Percentiles rank a stretch among this genome's conserved stretches.
These are phyloP conservation scores for Hortaea sp. DNA, from an alignment of 2,329 filamentous ascomycete species.

Conservation along the genomic window DNA sequence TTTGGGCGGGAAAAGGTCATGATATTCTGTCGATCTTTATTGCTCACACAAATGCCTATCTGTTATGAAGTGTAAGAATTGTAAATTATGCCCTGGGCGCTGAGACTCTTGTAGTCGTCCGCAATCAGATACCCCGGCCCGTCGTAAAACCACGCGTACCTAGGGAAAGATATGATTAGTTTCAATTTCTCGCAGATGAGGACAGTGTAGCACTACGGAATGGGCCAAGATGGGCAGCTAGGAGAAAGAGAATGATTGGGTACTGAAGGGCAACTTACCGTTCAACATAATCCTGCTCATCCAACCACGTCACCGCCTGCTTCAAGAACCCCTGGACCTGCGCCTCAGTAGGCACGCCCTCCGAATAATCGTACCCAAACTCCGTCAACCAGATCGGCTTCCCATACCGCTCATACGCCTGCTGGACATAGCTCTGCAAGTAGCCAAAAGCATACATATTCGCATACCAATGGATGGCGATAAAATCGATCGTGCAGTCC, in stretches of 20 bases:
- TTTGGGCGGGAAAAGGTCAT: too few relatives aligned
- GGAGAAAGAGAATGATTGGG: not conserved
- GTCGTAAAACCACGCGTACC: constrained; percentile 26
- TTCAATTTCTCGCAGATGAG: too few relatives aligned
- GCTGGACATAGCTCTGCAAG: constrained; percentile 35
- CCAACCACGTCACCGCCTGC: constrained; percentile 33
- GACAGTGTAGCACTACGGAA: too few relatives aligned
- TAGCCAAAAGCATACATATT: constrained; percentile 21
- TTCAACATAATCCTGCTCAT: constrained; percentile 27
- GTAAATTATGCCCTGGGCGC: not conserved
- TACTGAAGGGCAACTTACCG: not conserved
- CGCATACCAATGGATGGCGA: constrained; percentile 52
- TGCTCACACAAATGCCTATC: too few relatives aligned
- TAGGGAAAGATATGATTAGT: constrained; percentile 5
- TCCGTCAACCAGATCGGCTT: constrained; percentile 42
- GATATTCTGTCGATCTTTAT: too few relatives aligned
- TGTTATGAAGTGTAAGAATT: not conserved
- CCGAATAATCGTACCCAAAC: constrained; percentile 40
- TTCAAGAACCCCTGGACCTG: constrained; percentile 37
- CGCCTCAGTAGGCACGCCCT: constrained; percentile 21
- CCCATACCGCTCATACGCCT: constrained; percentile 7
- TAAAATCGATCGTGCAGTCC: constrained; percentile 48
- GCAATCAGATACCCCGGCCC: not conserved
- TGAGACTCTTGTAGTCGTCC: not conserved
- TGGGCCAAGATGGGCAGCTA: too few relatives aligned